These are phyloP conservation scores for Aleurites moluccanus DNA, from an alignment of 441 rosid genomes.

Conservation along the genomic window DNA sequence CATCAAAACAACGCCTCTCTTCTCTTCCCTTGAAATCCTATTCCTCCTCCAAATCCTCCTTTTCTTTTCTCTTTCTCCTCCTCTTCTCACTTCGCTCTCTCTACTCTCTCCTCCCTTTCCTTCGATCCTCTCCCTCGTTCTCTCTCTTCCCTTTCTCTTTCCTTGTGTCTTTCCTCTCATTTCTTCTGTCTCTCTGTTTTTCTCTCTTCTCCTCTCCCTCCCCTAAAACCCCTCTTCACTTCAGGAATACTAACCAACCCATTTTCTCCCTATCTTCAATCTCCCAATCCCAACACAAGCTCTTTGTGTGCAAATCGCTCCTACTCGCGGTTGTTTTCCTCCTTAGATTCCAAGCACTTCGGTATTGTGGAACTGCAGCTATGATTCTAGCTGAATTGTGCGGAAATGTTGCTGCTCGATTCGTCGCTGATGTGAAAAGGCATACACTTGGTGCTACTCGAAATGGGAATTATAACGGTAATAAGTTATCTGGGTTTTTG, in stretches of 20 bases:
- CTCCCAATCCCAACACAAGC: slow-evolving; percentile 51
- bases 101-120: slow-evolving; percentile 80
- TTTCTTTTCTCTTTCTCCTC: slow-evolving; percentile 66
- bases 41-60: slow-evolving; percentile 46
- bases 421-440: slow-evolving; percentile 35
- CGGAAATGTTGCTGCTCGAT: slow-evolving; percentile 69
- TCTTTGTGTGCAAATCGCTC: slow-evolving; percentile 49
- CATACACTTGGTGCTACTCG: slow-evolving; percentile 17
- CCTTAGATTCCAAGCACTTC: slow-evolving; percentile 81
- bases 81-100: slow-evolving; percentile 82
- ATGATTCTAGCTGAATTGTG: slow-evolving; percentile 90
- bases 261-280: slow-evolving; percentile 47
- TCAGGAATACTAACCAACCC: slow-evolving; percentile 30
- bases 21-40: slow-evolving; percentile 39
- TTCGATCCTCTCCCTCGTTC: slow-evolving; percentile 77
- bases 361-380: slow-evolving; percentile 86
- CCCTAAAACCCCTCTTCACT: slow-evolving; percentile 28
- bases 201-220: slow-evolving; percentile 35
- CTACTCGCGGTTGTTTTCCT: slow-evolving; percentile 65
- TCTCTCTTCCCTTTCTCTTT: slow-evolving; percentile 65
- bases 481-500: slow-evolving; percentile 56
- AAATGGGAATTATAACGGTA: neutral
- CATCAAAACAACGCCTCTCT: slow-evolving; percentile 59
- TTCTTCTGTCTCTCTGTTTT: slow-evolving; percentile 51
- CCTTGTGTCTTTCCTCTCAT: slow-evolving; percentile 73